Percentiles rank a stretch among this genome's conserved stretches.
Conservation (phyloP, 805 yeast genomes). For the Yarrowia hollandica region DNA sequence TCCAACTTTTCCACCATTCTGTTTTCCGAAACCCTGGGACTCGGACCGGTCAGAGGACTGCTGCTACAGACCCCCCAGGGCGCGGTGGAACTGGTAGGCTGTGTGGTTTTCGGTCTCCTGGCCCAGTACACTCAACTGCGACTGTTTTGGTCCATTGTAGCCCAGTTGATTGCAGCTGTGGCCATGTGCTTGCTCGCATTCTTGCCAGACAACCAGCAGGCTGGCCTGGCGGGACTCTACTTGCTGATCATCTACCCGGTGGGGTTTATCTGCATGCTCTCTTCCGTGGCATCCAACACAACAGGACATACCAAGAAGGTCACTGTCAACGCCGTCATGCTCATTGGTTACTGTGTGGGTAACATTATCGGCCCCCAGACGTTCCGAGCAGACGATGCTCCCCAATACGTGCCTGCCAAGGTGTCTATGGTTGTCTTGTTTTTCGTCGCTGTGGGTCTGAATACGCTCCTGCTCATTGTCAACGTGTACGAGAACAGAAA, state of each 20-base stretch:
- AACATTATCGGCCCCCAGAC: slow-evolving; percentile 15
- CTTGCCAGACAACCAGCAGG: background rate
- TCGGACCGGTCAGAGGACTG: background rate
- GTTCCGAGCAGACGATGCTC: background rate
- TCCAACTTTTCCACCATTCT: slow-evolving; percentile 5
- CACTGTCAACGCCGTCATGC: slow-evolving; percentile 10
- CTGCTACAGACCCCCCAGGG: slow-evolving; percentile 8
- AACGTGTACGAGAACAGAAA: background rate
- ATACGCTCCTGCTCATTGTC: background rate
- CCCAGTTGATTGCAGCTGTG: slow-evolving; percentile 1
- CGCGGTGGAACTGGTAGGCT: background rate
- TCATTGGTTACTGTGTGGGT: background rate
- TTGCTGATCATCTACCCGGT: slow-evolving; percentile 15
- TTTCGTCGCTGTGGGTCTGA: background rate
- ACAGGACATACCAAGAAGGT: slow-evolving; percentile 5
- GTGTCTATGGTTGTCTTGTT: slow-evolving; percentile 1
- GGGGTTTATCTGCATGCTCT: slow-evolving; percentile 2
- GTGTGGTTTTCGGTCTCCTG: background rate
- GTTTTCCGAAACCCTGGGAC: background rate
- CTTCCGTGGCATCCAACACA: slow-evolving; percentile 1
- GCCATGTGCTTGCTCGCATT: slow-evolving; percentile 4
- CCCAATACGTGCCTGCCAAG: slow-evolving; percentile 4
- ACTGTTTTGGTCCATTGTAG: slow-evolving; percentile 9
- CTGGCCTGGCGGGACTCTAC: slow-evolving; percentile 4
- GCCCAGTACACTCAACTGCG: slow-evolving; percentile 14